Percentiles rank a stretch among this genome's conserved stretches.
These are phyloP conservation scores for Podila epigama DNA, from an alignment of 192 early-diverging fungal species.

Conservation along the genomic window DNA sequence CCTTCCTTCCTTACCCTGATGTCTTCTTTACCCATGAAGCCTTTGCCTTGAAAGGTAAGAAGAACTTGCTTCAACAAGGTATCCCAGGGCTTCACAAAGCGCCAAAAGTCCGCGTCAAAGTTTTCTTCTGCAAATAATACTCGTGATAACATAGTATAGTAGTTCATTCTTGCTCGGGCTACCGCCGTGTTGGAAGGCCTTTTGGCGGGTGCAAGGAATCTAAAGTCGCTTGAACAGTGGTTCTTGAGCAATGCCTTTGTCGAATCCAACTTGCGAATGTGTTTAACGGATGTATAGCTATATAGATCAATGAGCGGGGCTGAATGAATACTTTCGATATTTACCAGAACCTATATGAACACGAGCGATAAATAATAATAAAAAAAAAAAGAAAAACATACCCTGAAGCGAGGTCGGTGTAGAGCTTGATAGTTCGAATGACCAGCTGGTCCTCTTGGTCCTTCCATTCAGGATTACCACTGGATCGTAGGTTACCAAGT, in stretches of 20 bases:
- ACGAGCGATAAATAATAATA: not conserved
- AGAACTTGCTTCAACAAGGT: slow-evolving; percentile 57
- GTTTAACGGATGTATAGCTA: slow-evolving; percentile 77
- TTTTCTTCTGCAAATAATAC: slow-evolving; percentile 79
- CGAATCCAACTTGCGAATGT: slow-evolving; percentile 78
- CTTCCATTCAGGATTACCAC: slow-evolving; percentile 22
- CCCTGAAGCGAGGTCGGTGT: slow-evolving; percentile 79
- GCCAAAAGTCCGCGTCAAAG: slow-evolving; percentile 63
- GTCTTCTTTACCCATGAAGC: slow-evolving; percentile 17
- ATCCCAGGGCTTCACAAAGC: slow-evolving; percentile 78
- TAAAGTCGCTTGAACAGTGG: slow-evolving; percentile 73
- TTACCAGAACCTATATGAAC: not conserved
- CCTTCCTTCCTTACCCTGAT: slow-evolving; percentile 30
- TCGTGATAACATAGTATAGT: slow-evolving; percentile 81
- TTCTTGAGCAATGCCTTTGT: slow-evolving; percentile 72
- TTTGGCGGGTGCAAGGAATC: slow-evolving; percentile 64
- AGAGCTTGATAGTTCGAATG: slow-evolving; percentile 70
- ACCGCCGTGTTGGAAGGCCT: slow-evolving; percentile 12
- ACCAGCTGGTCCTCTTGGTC: slow-evolving; percentile 35
- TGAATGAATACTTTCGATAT: too few relatives aligned
- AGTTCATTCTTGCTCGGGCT: slow-evolving; percentile 63
- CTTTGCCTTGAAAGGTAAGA: slow-evolving; percentile 26
- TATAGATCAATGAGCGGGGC: not conserved
- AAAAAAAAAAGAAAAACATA: slow-evolving; percentile 14
- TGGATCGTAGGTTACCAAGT: slow-evolving; percentile 28